Evolutionary conservation across 306 rosid species (phyloP).

Genomic region (Vigna radiata): DNA sequence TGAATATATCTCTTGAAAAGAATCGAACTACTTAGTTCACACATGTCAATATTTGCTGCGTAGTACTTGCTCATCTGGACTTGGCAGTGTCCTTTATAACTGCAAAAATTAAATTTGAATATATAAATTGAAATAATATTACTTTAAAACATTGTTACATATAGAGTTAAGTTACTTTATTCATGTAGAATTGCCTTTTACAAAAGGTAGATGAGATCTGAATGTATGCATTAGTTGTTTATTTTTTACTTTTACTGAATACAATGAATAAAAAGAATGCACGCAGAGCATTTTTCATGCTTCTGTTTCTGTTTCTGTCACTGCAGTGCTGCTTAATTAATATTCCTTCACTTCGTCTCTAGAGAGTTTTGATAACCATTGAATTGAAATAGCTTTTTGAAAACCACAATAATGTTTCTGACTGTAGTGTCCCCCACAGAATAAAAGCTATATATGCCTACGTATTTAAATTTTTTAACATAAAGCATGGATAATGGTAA

Average conservation of each 20-base stretch:
- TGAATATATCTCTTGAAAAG: slow-evolving; percentile 16
- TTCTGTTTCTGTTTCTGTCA: not conserved
- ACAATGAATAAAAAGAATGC: not conserved
- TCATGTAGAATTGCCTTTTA: not conserved
- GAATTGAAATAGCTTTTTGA: slow-evolving; percentile 23
- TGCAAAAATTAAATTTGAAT: not conserved
- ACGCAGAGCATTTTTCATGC: slow-evolving; percentile 29
- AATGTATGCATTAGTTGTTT: not conserved
- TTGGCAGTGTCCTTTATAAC: not conserved
- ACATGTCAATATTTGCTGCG: slow-evolving; percentile 44
- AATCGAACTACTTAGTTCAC: not conserved
- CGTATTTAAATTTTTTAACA: not conserved
- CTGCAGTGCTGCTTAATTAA: not conserved
- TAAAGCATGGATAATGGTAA: slow-evolving; percentile 6
- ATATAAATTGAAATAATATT: not conserved
- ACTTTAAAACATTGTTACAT: too few relatives aligned
- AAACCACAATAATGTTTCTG: slow-evolving; percentile 40
- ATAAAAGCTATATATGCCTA: not conserved
- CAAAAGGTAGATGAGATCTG: not conserved
- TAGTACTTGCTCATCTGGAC: not conserved
- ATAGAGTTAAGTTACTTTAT: too few relatives aligned
- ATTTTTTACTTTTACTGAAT: slow-evolving; percentile 33
- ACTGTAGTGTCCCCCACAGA: slow-evolving; percentile 41
- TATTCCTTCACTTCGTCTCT: slow-evolving; percentile 19
- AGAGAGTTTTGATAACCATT: slow-evolving; percentile 19